Conservation (phyloP, 2,329 filamentous ascomycete species). For the Venturiaceae sp. region DNA sequence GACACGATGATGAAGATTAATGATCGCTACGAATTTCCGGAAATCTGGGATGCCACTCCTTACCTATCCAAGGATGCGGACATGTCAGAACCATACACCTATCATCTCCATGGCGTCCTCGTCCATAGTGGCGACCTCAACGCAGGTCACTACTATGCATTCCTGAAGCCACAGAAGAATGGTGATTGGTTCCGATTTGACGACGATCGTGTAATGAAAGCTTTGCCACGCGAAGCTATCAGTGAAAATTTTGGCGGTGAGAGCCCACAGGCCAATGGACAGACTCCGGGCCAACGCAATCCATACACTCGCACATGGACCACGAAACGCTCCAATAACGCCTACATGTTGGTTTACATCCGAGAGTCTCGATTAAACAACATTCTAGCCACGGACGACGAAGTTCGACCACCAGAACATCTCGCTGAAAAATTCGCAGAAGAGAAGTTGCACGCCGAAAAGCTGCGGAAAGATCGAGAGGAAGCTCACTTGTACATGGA, state of each 20-base stretch:
- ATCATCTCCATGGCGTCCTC: slow-evolving; percentile 88
- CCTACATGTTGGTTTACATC: slow-evolving; percentile 98
- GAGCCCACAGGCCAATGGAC: slow-evolving; percentile 53
- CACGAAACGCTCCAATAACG: slow-evolving; percentile 66
- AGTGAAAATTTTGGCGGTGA: slow-evolving; percentile 97
- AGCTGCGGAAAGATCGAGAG: slow-evolving; percentile 76
- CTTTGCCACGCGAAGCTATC: slow-evolving; percentile 79
- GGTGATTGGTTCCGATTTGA: slow-evolving; percentile 96
- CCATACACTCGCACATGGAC: slow-evolving; percentile 56
- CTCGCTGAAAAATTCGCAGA: slow-evolving; percentile 57
- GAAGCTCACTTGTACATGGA: slow-evolving; percentile 90
- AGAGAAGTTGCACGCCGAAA: slow-evolving; percentile 67
- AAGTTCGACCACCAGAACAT: slow-evolving; percentile 60
- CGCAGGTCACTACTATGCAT: slow-evolving; percentile 96
- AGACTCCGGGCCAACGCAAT: slow-evolving; percentile 42
- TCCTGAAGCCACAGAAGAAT: slow-evolving; percentile 81
- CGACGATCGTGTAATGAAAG: slow-evolving; percentile 92
- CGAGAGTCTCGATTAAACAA: slow-evolving; percentile 77
- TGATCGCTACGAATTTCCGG: slow-evolving; percentile 82
- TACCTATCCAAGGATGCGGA: slow-evolving; percentile 83
- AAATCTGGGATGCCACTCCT: slow-evolving; percentile 71
- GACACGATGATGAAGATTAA: slow-evolving; percentile 99
- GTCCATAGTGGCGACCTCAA: slow-evolving; percentile 96
- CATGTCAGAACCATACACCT: slow-evolving; percentile 78
- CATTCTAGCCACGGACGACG: slow-evolving; percentile 66